Conservation (phyloP, 306 rosid genomes). For the Quercus bicolor region DNA sequence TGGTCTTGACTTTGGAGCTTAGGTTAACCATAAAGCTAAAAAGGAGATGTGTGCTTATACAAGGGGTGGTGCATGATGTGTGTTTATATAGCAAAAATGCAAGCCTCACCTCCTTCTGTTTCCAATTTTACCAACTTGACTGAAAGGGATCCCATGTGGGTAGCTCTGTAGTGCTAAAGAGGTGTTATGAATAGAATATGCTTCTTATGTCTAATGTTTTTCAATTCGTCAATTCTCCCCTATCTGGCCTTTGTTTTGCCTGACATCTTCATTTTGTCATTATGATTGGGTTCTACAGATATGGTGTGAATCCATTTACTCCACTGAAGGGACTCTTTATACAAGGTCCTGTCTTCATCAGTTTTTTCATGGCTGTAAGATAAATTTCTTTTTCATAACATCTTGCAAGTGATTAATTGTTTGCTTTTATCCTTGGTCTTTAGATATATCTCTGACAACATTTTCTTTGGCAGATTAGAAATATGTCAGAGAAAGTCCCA, state of each 20-base stretch:
- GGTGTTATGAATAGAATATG: no score
- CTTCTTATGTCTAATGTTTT: background rate
- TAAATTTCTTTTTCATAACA: slow-evolving; percentile 19
- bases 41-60: no score
- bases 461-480: slow-evolving; percentile 54
- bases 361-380: slow-evolving; percentile 90
- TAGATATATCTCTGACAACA: slow-evolving; percentile 25
- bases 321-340: slow-evolving; percentile 79
- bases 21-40: no score
- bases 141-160: no score
- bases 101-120: no score
- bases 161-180: no score
- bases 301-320: slow-evolving; percentile 76
- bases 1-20: no score
- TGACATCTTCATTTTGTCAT: slow-evolving; percentile 20
- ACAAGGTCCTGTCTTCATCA: slow-evolving; percentile 75
- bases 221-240: slow-evolving; percentile 15
- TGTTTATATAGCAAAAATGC: no score
- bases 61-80: no score
- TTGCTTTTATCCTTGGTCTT: slow-evolving; percentile 8
- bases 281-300: slow-evolving; percentile 44
- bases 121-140: no score
- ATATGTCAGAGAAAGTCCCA: slow-evolving; percentile 88
- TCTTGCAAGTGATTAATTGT: slow-evolving; percentile 9
- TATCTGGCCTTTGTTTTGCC: slow-evolving; percentile 18